Conservation (phyloP, 2,329 filamentous ascomycete species). For the Aspergillus carbonarius region DNA sequence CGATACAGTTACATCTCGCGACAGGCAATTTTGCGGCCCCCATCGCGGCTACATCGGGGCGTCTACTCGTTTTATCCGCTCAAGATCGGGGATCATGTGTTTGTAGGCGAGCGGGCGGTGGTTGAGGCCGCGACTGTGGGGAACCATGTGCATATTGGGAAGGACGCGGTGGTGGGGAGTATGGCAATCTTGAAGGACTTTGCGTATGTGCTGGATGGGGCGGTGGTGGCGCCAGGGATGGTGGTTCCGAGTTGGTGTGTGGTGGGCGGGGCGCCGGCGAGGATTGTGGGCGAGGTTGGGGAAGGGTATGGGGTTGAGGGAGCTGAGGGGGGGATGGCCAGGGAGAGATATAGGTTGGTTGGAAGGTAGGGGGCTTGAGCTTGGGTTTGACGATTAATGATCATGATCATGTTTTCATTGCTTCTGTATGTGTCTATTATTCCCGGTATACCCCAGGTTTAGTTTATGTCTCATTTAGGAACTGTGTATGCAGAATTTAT, state of each 20-base stretch:
- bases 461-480: conserved; percentile 3
- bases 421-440: not conserved
- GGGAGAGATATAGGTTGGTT: conserved; percentile 43
- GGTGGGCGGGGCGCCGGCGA: conserved; percentile 78
- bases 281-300: conserved; percentile 74
- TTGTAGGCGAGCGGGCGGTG: conserved; percentile 71
- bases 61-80: conserved; percentile 68
- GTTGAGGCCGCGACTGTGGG: conserved; percentile 82
- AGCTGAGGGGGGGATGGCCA: conserved; percentile 44
- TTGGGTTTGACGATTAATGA: not conserved
- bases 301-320: conserved; percentile 49
- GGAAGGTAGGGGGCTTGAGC: conserved; percentile 29
- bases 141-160: conserved; percentile 82
- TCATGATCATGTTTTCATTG: conserved; percentile 1
- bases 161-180: conserved; percentile 73
- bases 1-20: conserved; percentile 86
- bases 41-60: conserved; percentile 78
- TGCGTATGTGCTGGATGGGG: conserved; percentile 79
- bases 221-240: conserved; percentile 82
- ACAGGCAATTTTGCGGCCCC: conserved; percentile 76
- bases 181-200: conserved; percentile 94
- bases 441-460: not conserved
- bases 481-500: not conserved
- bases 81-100: conserved; percentile 92
- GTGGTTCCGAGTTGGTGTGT: conserved; percentile 90